Percentiles rank a stretch among this genome's conserved stretches.
These are phyloP conservation scores for Colletotrichum sp. DNA, from an alignment of 2,329 filamentous ascomycete genomes.

Conservation along the genomic window DNA sequence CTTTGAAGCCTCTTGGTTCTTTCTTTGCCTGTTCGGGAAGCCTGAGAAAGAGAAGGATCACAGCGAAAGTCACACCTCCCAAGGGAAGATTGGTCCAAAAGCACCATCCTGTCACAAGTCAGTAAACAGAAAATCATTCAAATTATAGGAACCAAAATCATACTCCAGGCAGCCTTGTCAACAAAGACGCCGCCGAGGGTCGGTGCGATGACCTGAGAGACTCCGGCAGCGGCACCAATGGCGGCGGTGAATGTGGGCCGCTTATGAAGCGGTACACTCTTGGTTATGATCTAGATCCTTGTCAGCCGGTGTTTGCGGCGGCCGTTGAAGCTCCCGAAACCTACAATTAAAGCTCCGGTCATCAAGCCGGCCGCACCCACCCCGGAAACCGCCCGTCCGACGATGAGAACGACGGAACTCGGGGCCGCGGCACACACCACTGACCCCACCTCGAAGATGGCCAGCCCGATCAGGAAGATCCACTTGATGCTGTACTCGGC, in stretches of 20 bases:
- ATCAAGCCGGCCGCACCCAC: conserved; percentile 32
- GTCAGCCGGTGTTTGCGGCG: not conserved
- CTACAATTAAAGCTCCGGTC: conserved; percentile 23
- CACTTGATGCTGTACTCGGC: conserved; percentile 56
- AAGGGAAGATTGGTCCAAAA: conserved; percentile 50
- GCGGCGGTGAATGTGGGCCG: conserved; percentile 58
- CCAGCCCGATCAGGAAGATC: conserved; percentile 30
- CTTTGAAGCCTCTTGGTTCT: conserved; percentile 29
- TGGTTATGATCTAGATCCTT: conserved; percentile 47
- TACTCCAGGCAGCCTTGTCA: conserved; percentile 50
- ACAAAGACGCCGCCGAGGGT: conserved; percentile 54
- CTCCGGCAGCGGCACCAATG: conserved; percentile 59
- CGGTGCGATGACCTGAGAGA: conserved; percentile 54
- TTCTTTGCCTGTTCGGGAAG: conserved; percentile 33
- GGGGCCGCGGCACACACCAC: conserved; percentile 45
- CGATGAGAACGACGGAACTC: conserved; percentile 39
- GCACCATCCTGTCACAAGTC: conserved; percentile 40
- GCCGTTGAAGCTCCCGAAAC: not conserved
- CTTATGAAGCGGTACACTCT: conserved; percentile 54
- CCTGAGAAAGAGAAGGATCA: conserved; percentile 44
- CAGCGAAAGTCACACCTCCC: conserved; percentile 45
- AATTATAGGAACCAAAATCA: not conserved
- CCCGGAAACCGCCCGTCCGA: conserved; percentile 43
- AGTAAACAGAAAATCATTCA: not conserved
- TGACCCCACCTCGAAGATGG: conserved; percentile 48